Conservation (phyloP, 1,284 basidiomycete species). For the Trichosporon asahii region DNA sequence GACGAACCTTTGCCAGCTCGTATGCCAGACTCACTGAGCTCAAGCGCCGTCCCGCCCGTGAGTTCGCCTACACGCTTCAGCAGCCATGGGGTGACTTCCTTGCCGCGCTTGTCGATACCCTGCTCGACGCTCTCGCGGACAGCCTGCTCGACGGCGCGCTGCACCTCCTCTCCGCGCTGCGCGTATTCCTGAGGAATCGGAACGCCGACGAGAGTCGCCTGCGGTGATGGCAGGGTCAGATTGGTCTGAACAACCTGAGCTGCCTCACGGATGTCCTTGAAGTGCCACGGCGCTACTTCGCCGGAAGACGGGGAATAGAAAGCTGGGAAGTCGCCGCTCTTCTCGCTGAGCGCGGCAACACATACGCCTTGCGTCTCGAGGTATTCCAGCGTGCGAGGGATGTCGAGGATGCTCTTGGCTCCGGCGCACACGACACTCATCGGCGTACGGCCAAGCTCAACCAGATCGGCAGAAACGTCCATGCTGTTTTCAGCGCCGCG, state of each 20-base stretch:
- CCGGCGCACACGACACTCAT: constrained; percentile 91
- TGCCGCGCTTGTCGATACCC: constrained; percentile 77
- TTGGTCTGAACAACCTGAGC: constrained; percentile 35
- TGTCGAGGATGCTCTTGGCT: constrained; percentile 92
- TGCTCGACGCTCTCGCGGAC: constrained; percentile 76
- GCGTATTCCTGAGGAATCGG: constrained; percentile 83
- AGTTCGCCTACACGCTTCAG: constrained; percentile 79
- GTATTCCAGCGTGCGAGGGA: constrained; percentile 87
- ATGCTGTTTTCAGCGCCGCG: constrained; percentile 84
- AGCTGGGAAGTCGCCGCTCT: constrained; percentile 78
- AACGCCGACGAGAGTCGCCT: constrained; percentile 69
- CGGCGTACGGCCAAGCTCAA: constrained; percentile 70
- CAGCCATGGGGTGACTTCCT: constrained; percentile 94
- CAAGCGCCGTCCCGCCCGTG: constrained; percentile 68
- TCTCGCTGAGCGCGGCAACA: constrained; percentile 73
- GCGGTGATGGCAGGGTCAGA: constrained; percentile 43
- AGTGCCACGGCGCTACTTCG: constrained; percentile 47
- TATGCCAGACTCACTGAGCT: constrained; percentile 66
- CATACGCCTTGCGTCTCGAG: constrained; percentile 96
- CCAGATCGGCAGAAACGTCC: constrained; percentile 90
- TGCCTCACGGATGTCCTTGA: constrained; percentile 20
- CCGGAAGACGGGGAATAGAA: constrained; percentile 88
- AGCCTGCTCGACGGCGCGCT: constrained; percentile 78
- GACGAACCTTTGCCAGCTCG: too few species aligned
- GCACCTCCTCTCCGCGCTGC: constrained; percentile 65